phyloP scores from a whole-genome alignment of 495 filamentous ascomycete species.

The Neurospora pannonica region DNA sequence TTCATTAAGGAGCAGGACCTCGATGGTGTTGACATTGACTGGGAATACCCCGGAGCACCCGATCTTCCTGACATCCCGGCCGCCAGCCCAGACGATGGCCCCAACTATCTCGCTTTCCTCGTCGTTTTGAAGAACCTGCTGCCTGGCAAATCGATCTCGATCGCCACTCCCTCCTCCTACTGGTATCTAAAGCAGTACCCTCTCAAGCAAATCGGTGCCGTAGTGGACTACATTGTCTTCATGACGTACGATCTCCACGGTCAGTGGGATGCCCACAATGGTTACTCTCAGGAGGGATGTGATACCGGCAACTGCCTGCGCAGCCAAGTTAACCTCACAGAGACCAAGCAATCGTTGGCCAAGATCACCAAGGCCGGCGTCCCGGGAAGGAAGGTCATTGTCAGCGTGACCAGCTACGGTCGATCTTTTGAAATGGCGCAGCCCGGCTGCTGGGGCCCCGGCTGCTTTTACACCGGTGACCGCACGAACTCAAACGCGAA shows the following conservation, averaged over 20 bases:
- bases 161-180: constrained; percentile 13
- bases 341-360: constrained; percentile 27
- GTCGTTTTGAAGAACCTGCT: constrained; percentile 1
- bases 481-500: neutral
- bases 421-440: constrained; percentile 24
- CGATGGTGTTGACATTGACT: constrained; percentile 23
- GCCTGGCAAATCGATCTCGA: constrained; percentile 16
- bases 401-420: constrained; percentile 30
- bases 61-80: constrained; percentile 18
- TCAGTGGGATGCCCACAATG: constrained; percentile 10
- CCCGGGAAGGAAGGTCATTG: constrained; percentile 25
- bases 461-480: constrained; percentile 7
- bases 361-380: constrained; percentile 45
- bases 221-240: constrained; percentile 22
- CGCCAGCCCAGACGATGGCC: constrained; percentile 7
- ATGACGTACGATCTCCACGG: constrained; percentile 26
- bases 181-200: constrained; percentile 10
- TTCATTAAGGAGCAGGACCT: constrained; percentile 18
- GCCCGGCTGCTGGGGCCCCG: constrained; percentile 1
- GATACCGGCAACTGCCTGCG: constrained; percentile 29
- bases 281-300: constrained; percentile 20
- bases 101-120: constrained; percentile 11
- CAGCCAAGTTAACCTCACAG: constrained; percentile 35
- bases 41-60: constrained; percentile 27
- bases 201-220: constrained; percentile 9